These are phyloP conservation scores for Achaetomiella virescens DNA, from an alignment of 495 filamentous ascomycete species.

Conservation along the genomic window DNA sequence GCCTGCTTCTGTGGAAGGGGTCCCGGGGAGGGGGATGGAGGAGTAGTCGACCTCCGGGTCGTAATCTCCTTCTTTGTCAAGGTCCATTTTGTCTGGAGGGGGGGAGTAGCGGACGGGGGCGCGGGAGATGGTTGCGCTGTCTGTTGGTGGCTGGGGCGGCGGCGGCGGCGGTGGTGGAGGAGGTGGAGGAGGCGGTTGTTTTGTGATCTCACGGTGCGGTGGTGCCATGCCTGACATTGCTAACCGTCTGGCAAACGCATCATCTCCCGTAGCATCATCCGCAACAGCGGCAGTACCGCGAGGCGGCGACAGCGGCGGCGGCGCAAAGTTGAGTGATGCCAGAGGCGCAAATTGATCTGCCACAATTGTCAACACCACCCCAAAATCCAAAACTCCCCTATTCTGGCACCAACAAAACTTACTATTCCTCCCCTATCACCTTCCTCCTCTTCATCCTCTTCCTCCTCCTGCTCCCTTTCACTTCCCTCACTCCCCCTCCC, in stretches of 20 bases:
- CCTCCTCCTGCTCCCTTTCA: constrained; percentile 42
- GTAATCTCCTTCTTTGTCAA: constrained; percentile 37
- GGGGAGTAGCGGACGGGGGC: constrained; percentile 82
- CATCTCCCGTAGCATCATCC: constrained; percentile 60
- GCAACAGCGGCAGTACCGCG: constrained; percentile 34
- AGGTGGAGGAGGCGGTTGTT: constrained; percentile 31
- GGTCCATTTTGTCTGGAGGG: constrained; percentile 50
- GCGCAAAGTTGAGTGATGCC: constrained; percentile 60
- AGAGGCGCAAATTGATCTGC: constrained; percentile 70
- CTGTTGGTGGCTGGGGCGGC: constrained; percentile 43
- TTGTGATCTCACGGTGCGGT: no score
- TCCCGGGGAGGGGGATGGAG: constrained; percentile 19
- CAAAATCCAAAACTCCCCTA: background rate
- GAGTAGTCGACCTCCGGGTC: constrained; percentile 38
- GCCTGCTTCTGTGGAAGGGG: background rate
- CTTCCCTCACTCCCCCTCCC: constrained; percentile 44
- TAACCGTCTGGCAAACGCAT: constrained; percentile 62
- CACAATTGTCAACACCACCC: constrained; percentile 21
- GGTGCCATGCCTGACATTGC: constrained; percentile 41
- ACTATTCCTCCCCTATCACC: constrained; percentile 36
- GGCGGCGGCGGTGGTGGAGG: constrained; percentile 38
- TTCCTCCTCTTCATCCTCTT: background rate
- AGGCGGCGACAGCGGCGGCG: constrained; percentile 53
- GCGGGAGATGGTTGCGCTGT: constrained; percentile 61
- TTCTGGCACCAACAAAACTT: constrained; percentile 18